phyloP scores from a whole-genome alignment of 768 basidiomycete species.

The Pulveroboletus frians region DNA sequence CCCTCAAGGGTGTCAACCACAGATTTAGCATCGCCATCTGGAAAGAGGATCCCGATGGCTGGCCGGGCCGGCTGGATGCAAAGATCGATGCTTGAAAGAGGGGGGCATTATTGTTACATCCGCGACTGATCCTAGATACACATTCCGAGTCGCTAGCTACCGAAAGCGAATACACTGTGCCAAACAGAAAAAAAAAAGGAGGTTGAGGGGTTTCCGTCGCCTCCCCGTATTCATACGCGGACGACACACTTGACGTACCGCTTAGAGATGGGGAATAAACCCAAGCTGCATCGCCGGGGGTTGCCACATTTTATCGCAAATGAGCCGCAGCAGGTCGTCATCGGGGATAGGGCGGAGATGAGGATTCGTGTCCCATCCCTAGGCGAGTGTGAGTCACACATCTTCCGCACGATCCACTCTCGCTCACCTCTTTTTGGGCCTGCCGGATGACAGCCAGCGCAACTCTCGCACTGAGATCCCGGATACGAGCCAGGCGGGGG shows the following conservation, averaged over 20 bases:
- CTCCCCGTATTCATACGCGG: neutral
- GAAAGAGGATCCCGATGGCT: constrained; percentile 31
- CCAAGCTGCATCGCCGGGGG: constrained; percentile 25
- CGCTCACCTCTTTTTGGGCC: constrained; percentile 57
- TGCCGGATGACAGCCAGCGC: constrained; percentile 58
- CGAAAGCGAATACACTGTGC: neutral
- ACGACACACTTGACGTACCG: neutral
- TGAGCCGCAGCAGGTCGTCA: constrained; percentile 42
- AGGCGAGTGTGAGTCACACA: neutral
- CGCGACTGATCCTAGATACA: neutral
- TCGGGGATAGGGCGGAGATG: constrained; percentile 47
- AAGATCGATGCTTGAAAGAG: constrained; percentile 27
- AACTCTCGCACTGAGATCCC: constrained; percentile 60
- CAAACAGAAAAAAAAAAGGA: neutral
- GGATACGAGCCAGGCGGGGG: constrained; percentile 60
- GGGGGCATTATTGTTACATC: neutral
- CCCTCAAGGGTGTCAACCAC: constrained; percentile 85
- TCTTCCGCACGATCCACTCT: neutral
- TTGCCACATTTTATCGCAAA: constrained; percentile 55
- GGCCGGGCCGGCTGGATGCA: constrained; percentile 16
- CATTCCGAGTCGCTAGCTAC: neutral
- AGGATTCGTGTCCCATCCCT: constrained; percentile 40
- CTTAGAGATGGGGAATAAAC: constrained; percentile 15
- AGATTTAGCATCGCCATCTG: constrained; percentile 72
- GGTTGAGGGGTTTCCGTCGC: neutral